phyloP scores from a whole-genome alignment of 139 green algal genomes.

The Micromonas commoda region DNA sequence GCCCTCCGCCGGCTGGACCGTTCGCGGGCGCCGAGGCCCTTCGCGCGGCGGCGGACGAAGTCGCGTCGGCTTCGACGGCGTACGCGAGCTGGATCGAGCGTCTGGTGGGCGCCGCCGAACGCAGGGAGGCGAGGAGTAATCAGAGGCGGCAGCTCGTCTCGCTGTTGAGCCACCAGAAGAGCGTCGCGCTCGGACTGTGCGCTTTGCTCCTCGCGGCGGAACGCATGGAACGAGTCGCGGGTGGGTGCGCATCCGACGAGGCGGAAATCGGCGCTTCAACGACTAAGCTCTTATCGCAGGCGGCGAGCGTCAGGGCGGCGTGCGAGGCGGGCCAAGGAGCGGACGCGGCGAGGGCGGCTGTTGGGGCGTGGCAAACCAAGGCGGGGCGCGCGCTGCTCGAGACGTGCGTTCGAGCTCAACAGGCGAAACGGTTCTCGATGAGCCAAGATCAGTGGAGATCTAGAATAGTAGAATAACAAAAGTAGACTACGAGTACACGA shows the following conservation, averaged over 20 bases:
- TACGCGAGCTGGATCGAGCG: background rate
- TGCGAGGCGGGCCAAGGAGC: background rate
- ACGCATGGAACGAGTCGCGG: too few species aligned
- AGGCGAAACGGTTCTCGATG: background rate
- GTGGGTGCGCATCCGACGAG: too few species aligned
- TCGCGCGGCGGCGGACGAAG: background rate
- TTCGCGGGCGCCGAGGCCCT: background rate
- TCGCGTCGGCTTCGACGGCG: background rate
- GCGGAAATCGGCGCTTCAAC: too few species aligned
- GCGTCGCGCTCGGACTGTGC: background rate
- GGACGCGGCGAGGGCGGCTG: background rate
- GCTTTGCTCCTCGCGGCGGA: background rate
- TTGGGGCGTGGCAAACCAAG: background rate
- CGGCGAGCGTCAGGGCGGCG: background rate
- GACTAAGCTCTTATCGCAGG: background rate
- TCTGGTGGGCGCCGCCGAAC: background rate
- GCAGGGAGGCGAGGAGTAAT: background rate
- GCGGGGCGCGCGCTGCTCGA: background rate
- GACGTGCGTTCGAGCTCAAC: background rate
- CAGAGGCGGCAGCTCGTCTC: background rate
- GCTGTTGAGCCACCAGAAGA: background rate
- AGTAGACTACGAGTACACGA: too few species aligned
- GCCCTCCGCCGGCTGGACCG: too few species aligned
- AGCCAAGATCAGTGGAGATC: too few species aligned
- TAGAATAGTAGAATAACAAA: too few species aligned